phyloP scores from a whole-genome alignment of 108 stramenopile species.

The Cyclotella choctawhatcheeana region DNA sequence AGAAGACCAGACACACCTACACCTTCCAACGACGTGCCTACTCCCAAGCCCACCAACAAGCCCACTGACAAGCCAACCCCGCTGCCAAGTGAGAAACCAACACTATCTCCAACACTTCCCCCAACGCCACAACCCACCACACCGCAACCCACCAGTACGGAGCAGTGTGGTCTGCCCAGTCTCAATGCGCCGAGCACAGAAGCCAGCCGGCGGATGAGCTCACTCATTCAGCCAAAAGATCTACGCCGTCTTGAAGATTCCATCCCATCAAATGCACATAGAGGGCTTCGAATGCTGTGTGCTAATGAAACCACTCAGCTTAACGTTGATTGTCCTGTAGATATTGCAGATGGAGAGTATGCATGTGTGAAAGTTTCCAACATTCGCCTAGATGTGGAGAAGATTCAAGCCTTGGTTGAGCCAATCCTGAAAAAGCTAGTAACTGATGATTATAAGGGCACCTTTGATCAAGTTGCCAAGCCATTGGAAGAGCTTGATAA shows the following conservation, averaged over 20 bases:
- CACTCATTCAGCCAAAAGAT: constrained; percentile 1
- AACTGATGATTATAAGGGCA: constrained; percentile 12
- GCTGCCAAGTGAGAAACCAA: too few relatives aligned
- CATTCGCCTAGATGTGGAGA: constrained; percentile 1
- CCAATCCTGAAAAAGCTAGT: constrained; percentile 15
- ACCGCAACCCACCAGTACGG: too few relatives aligned
- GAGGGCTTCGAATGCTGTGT: constrained; percentile 20
- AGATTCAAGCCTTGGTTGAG: constrained; percentile 12
- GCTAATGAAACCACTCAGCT: constrained; percentile 5
- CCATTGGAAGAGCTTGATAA: constrained; percentile 19
- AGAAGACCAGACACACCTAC: too few relatives aligned
- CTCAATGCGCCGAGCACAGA: too few relatives aligned
- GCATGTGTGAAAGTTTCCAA: constrained; percentile 19
- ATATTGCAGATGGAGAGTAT: constrained; percentile 10
- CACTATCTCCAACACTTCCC: too few relatives aligned
- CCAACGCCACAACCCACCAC: too few relatives aligned
- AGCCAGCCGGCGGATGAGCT: too few relatives aligned
- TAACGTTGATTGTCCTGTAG: constrained; percentile 8
- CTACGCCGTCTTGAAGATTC: constrained; percentile 22
- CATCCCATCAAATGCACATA: constrained; percentile 18
- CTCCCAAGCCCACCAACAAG: too few relatives aligned
- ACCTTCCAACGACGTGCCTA: too few relatives aligned
- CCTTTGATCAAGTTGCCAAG: constrained; percentile 31
- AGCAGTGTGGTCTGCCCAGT: too few relatives aligned
- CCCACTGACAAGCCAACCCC: too few relatives aligned